These are phyloP conservation scores for Penicillium longicatenatum DNA, from an alignment of 495 filamentous ascomycete genomes.

Conservation along the genomic window DNA sequence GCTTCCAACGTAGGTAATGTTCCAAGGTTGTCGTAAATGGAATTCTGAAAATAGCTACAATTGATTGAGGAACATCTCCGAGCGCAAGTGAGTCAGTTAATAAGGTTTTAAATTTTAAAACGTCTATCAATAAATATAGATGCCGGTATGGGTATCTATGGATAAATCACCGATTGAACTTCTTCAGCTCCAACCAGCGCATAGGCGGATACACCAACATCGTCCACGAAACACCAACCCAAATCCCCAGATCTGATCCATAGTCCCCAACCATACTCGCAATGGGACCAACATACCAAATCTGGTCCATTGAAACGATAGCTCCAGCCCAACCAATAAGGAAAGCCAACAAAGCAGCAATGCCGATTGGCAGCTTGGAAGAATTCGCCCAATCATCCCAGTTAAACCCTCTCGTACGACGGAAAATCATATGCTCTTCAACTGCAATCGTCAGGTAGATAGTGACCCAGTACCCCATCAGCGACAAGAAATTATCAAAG, in stretches of 20 bases:
- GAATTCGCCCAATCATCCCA: slow-evolving; percentile 60
- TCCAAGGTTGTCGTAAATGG: too few relatives aligned
- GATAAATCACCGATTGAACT: slow-evolving; percentile 20
- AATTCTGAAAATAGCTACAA: too few relatives aligned
- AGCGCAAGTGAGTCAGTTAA: too few relatives aligned
- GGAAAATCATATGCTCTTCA: slow-evolving; percentile 57
- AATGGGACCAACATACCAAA: slow-evolving; percentile 60
- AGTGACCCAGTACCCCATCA: slow-evolving; percentile 63
- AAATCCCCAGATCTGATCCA: slow-evolving; percentile 43
- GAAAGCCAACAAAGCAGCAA: slow-evolving; percentile 59
- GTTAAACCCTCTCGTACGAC: slow-evolving; percentile 46
- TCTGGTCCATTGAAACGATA: slow-evolving; percentile 62
- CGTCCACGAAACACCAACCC: slow-evolving; percentile 47
- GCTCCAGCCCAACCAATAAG: slow-evolving; percentile 64
- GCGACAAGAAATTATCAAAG: slow-evolving; percentile 58
- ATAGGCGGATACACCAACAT: slow-evolving; percentile 49
- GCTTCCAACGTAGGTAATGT: too few relatives aligned
- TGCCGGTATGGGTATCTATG: background rate
- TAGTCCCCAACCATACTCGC: slow-evolving; percentile 41
- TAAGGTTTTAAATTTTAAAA: too few relatives aligned
- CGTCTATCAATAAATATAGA: too few relatives aligned
- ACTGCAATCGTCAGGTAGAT: slow-evolving; percentile 54
- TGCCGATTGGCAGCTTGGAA: slow-evolving; percentile 54
- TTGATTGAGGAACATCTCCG: too few relatives aligned
- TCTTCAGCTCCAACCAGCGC: slow-evolving; percentile 48